Evolutionary conservation across 2,329 filamentous ascomycete species (phyloP).

Genomic region (Aureobasidium leucospermi): DNA sequence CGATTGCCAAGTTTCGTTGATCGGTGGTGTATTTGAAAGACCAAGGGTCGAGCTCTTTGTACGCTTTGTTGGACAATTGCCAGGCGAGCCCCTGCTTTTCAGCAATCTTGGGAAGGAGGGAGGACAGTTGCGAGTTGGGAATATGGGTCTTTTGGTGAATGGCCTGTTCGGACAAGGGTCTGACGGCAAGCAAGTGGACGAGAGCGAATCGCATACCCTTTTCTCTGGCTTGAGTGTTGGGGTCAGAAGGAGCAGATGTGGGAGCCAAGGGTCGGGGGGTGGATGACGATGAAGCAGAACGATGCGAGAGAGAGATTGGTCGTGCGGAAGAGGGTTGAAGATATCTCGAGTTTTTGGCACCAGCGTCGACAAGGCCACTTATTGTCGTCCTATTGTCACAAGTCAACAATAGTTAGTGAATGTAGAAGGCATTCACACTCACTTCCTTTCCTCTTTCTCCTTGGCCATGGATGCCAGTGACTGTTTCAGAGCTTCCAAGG

Average conservation of each 20-base stretch:
- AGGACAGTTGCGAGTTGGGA: slow-evolving; percentile 40
- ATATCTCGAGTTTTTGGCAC: slow-evolving; percentile 25
- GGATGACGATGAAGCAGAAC: slow-evolving; percentile 34
- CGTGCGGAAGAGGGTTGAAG: slow-evolving; percentile 17
- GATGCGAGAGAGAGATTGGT: slow-evolving; percentile 27
- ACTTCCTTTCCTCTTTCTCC: slow-evolving; percentile 54
- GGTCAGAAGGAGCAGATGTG: slow-evolving; percentile 35
- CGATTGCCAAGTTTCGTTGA: slow-evolving; percentile 53
- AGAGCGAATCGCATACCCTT: slow-evolving; percentile 39
- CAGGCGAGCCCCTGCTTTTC: slow-evolving; percentile 44
- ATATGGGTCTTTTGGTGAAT: slow-evolving; percentile 42
- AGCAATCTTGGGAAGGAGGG: slow-evolving; percentile 45
- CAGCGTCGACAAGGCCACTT: slow-evolving; percentile 26
- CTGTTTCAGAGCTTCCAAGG: slow-evolving; percentile 51
- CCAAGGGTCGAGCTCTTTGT: slow-evolving; percentile 56
- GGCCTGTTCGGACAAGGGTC: slow-evolving; percentile 40
- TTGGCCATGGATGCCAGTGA: slow-evolving; percentile 53
- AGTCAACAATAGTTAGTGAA: slow-evolving; percentile 21
- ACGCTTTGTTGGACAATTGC: slow-evolving; percentile 51
- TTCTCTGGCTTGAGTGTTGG: slow-evolving; percentile 23
- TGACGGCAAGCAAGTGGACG: slow-evolving; percentile 49
- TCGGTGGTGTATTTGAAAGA: slow-evolving; percentile 50
- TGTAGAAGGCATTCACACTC: slow-evolving; percentile 29
- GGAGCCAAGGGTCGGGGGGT: slow-evolving; percentile 22
- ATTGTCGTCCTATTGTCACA: slow-evolving; percentile 25